Evolutionary conservation across 768 basidiomycete species (phyloP), one percentile per base, ranked within the genome.

Genomic region (Psilocybe sp.): DNA sequence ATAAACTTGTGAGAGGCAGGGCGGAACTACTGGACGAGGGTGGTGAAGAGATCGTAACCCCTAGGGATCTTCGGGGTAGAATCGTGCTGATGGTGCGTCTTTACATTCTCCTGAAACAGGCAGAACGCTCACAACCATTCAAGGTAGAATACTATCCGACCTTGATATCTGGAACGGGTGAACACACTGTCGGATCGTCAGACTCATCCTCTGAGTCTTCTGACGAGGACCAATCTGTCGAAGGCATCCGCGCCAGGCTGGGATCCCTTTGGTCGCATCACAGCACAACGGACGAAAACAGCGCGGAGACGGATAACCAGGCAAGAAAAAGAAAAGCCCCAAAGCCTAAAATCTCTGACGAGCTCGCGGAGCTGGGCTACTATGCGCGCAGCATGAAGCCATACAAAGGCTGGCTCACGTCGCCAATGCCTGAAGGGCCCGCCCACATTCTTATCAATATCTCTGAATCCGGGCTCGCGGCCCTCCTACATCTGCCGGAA

Each of bases 341-440:
- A 47, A 40, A 59, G 43, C 55, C 58, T 12, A 60, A 60, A 13
- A 81, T 85, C 32, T 72, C 77, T 6, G 74, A 77, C 2, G 70
- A 73, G 38, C 74, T 86, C 6, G 80, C 82, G 5, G 71, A 67
- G 3, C 69, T 82, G 7, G 82, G 84, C 1, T 76, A 78, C 58
- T 85, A 85, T 49, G 75, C 80, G 4, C 76, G 81, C 28, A 84
- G 81, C 61, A 71, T 84, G 73, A 85, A 86, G 55, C 83, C 83
- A 1, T 46, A 54, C 7, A 74, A 77, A 49, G 72, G 70, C 6
- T 84, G 82, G 81, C 66, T 77, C 31, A 48, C 54, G 16, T 61
- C 74, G 63, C 60, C 76, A 75, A 55, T 18, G 61, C 54, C 7
- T 32, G 36, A 16, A 41, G 64, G 73, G 14, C 79, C 76, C 9